Evolutionary conservation across 2,329 filamentous ascomycete genomes (phyloP).

Genomic region (Teratosphaeria pseudoeucalypti): DNA sequence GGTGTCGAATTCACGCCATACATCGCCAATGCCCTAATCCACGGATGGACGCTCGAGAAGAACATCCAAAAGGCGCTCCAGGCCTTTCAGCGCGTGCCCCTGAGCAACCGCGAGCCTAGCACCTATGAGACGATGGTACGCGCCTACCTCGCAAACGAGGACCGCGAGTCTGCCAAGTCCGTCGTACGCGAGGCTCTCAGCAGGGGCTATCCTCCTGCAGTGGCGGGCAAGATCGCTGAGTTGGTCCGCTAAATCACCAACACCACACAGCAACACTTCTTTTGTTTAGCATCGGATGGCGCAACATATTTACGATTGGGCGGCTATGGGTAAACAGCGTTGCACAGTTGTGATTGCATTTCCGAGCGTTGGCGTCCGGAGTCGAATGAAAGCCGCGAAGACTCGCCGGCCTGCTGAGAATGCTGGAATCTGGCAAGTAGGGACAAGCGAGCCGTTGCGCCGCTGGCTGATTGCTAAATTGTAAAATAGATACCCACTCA

Average conservation of each 20-base stretch:
- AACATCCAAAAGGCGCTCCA: slow-evolving; percentile 67
- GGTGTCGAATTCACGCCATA: slow-evolving; percentile 85
- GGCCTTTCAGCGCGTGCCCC: slow-evolving; percentile 70
- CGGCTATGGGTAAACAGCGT: not conserved
- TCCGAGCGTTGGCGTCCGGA: slow-evolving; percentile 2
- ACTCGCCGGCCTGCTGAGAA: not conserved
- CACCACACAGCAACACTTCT: not conserved
- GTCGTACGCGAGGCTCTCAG: slow-evolving; percentile 86
- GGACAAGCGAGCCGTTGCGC: not conserved
- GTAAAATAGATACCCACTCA: slow-evolving; percentile 1
- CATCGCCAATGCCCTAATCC: slow-evolving; percentile 95
- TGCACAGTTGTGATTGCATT: not conserved
- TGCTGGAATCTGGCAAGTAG: not conserved
- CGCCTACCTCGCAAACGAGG: slow-evolving; percentile 75
- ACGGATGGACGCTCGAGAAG: slow-evolving; percentile 83
- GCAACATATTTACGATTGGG: not conserved
- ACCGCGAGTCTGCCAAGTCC: slow-evolving; percentile 62
- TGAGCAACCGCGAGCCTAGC: slow-evolving; percentile 79
- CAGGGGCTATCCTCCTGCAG: slow-evolving; percentile 81
- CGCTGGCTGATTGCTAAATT: not conserved
- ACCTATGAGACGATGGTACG: slow-evolving; percentile 98
- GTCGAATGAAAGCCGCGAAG: not conserved
- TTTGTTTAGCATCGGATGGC: not conserved
- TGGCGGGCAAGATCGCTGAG: slow-evolving; percentile 88
- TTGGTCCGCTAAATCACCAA: slow-evolving; percentile 44